Percentiles rank a stretch among this genome's conserved stretches.
phyloP scores from a whole-genome alignment of 169 alveolate species.

The Plasmodium knowlesi region DNA sequence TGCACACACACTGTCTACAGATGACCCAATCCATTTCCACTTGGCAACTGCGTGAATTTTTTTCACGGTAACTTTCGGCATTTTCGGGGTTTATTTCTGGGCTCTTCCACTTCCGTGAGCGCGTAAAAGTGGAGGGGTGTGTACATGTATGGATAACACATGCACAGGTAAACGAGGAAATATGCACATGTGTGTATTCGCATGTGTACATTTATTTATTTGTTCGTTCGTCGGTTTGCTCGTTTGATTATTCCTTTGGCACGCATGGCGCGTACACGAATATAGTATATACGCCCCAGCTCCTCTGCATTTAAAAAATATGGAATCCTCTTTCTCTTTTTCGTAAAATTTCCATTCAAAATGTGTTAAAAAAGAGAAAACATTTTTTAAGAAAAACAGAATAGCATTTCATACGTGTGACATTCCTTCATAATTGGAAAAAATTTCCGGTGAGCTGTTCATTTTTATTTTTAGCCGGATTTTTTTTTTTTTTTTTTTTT shows the following conservation, averaged over 20 bases:
- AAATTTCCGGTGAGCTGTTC: neutral
- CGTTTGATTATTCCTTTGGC: neutral
- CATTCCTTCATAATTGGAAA: neutral
- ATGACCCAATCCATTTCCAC: slow-evolving; percentile 85
- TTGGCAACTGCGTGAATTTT: slow-evolving; percentile 84
- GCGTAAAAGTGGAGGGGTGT: neutral
- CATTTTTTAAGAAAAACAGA: neutral
- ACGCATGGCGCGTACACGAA: neutral
- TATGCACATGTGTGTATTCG: neutral
- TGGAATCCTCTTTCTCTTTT: neutral
- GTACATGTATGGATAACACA: neutral
- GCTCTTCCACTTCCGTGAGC: neutral
- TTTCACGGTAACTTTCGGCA: slow-evolving; percentile 82
- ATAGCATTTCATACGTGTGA: neutral
- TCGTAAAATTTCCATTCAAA: neutral
- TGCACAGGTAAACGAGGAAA: neutral
- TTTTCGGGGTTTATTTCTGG: neutral
- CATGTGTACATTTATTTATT: slow-evolving; percentile 2
- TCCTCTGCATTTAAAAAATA: neutral
- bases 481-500: neutral
- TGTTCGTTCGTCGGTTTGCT: neutral
- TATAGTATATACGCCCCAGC: neutral
- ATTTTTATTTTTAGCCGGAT: neutral
- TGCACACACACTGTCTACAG: slow-evolving; percentile 86
- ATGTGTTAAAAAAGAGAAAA: neutral